Conservation (phyloP, 2,329 filamentous ascomycete species). For the Pseudocercospora musae region DNA sequence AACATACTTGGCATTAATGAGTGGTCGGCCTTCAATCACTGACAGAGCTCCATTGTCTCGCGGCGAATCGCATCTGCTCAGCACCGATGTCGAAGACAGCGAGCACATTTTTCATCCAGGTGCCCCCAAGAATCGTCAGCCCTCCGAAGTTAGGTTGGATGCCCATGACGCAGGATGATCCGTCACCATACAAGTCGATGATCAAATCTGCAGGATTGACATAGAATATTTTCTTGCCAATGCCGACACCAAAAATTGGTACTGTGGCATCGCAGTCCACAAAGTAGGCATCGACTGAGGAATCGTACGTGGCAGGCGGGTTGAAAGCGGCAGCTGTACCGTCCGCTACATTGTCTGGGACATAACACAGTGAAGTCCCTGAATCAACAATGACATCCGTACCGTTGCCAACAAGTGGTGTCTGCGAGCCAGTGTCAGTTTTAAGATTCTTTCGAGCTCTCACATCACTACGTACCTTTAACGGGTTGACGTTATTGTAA, state of each 20-base stretch:
- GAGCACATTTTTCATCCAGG: conserved; percentile 51
- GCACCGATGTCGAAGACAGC: conserved; percentile 51
- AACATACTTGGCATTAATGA: background rate
- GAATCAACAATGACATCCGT: conserved; percentile 47
- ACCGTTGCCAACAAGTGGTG: conserved; percentile 23
- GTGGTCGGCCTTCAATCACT: background rate
- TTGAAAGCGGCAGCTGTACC: conserved; percentile 42
- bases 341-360: conserved; percentile 36
- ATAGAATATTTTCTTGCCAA: conserved; percentile 38
- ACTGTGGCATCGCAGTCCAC: conserved; percentile 44
- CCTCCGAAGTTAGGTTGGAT: conserved; percentile 34
- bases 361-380: conserved; percentile 43
- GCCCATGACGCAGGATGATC: conserved; percentile 33
- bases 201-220: conserved; percentile 33
- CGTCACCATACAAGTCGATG: conserved; percentile 18
- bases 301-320: conserved; percentile 40
- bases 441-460: background rate
- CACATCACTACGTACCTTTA: conserved; percentile 5
- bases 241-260: conserved; percentile 42
- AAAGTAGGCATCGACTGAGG: conserved; percentile 33
- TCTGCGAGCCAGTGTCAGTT: background rate
- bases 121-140: conserved; percentile 45
- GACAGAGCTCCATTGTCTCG: conserved; percentile 25
- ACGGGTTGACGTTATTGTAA: conserved; percentile 18
- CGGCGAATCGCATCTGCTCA: conserved; percentile 47